These are phyloP conservation scores for Fusarium nurragi DNA, from an alignment of 2,329 filamentous ascomycete genomes.

Conservation along the genomic window DNA sequence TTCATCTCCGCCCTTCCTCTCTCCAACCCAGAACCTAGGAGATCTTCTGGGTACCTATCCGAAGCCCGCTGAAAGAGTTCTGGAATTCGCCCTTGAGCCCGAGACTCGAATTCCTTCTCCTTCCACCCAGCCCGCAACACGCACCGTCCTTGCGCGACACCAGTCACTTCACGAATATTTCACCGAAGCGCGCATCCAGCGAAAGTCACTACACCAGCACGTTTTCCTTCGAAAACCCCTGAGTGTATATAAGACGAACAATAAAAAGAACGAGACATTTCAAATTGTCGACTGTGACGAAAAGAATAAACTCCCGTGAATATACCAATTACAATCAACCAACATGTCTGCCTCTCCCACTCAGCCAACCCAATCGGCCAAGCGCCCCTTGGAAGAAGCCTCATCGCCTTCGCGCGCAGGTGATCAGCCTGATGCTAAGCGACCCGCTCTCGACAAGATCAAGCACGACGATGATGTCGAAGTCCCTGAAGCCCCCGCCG, in stretches of 20 bases:
- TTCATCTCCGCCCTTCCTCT: slow-evolving; percentile 48
- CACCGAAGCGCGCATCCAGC: slow-evolving; percentile 55
- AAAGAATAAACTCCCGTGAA: slow-evolving; percentile 39
- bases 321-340: slow-evolving; percentile 41
- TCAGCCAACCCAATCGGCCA: slow-evolving; percentile 75
- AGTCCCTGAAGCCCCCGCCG: slow-evolving; percentile 49
- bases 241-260: slow-evolving; percentile 78
- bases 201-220: slow-evolving; percentile 79
- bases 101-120: slow-evolving; percentile 46
- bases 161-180: slow-evolving; percentile 54
- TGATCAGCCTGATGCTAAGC: slow-evolving; percentile 97
- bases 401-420: slow-evolving; percentile 91
- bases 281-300: slow-evolving; percentile 43
- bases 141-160: slow-evolving; percentile 49
- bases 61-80: slow-evolving; percentile 46
- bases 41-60: slow-evolving; percentile 41
- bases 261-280: slow-evolving; percentile 47
- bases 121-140: slow-evolving; percentile 46
- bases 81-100: slow-evolving; percentile 45
- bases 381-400: slow-evolving; percentile 96
- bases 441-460: slow-evolving; percentile 92
- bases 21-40: slow-evolving; percentile 45
- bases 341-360: slow-evolving; percentile 78
- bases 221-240: slow-evolving; percentile 88
- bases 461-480: slow-evolving; percentile 72